Evolutionary conservation across 179 eudicot species (phyloP).

Genomic region (Silene coronaria): DNA sequence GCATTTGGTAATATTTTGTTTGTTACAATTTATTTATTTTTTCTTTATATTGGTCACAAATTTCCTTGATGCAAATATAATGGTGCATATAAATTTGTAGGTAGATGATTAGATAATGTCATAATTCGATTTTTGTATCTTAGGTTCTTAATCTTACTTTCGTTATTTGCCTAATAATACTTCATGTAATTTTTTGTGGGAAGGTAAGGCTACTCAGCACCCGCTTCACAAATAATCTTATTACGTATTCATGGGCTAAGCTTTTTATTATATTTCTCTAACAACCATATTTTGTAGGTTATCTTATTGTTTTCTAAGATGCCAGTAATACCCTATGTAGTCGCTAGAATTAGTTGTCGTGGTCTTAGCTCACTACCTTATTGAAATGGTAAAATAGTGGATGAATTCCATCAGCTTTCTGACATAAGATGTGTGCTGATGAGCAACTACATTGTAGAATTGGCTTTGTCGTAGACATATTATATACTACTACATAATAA

Average conservation of each 20-base stretch:
- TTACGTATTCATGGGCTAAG: neutral
- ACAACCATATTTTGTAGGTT: neutral
- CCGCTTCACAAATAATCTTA: neutral
- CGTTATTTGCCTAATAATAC: neutral
- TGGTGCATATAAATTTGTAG: neutral
- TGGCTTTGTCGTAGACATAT: neutral
- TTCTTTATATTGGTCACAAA: neutral
- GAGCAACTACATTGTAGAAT: neutral
- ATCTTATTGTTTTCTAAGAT: neutral
- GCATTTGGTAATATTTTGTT: conserved; percentile 17
- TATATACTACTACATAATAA: too few species aligned
- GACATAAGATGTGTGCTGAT: neutral
- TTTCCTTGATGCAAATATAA: neutral
- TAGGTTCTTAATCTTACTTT: neutral
- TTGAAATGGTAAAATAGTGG: neutral
- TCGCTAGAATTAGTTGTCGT: neutral
- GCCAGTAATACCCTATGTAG: neutral
- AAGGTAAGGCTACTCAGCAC: too few species aligned
- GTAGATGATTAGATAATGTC: neutral
- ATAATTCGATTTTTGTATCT: neutral
- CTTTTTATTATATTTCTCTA: neutral
- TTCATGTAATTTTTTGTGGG: neutral
- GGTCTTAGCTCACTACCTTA: neutral
- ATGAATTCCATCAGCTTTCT: neutral
- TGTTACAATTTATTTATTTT: neutral